Evolutionary conservation across 176 grass and related monocot genomes (phyloP).

Genomic region (Secale cereale): DNA sequence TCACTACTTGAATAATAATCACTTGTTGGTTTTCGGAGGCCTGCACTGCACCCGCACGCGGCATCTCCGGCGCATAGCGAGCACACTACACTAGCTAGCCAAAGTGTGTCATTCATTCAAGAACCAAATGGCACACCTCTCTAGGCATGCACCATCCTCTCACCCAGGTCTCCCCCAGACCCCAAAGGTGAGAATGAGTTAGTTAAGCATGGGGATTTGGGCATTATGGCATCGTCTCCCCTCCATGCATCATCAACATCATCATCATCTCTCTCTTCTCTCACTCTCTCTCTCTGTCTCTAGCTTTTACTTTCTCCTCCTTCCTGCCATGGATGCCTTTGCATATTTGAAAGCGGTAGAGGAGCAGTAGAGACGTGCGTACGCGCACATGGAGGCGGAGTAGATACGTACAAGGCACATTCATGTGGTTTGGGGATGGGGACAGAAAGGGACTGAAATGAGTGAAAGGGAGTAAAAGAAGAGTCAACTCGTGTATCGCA

Average conservation of each 20-base stretch:
- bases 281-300: background rate
- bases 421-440: slow-evolving; percentile 54
- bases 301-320: slow-evolving; percentile 15
- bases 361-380: slow-evolving; percentile 4
- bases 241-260: background rate
- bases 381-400: background rate
- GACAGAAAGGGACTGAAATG: slow-evolving; percentile 89
- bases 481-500: slow-evolving; percentile 91
- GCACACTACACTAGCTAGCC: background rate
- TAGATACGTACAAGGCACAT: slow-evolving; percentile 37
- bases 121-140: slow-evolving; percentile 46
- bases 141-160: slow-evolving; percentile 43
- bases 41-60: background rate
- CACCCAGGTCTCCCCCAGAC: slow-evolving; percentile 38
- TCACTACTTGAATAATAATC: background rate
- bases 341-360: background rate
- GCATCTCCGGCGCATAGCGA: slow-evolving; percentile 10
- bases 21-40: background rate
- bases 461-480: slow-evolving; percentile 75
- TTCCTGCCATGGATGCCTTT: background rate
- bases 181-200: slow-evolving; percentile 55
- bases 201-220: slow-evolving; percentile 88
- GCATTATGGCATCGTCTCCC: slow-evolving; percentile 39
- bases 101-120: slow-evolving; percentile 30
- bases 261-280: background rate